Evolutionary conservation across 306 rosid genomes (phyloP), one percentile per base, ranked within the genome.

Genomic region (Castanopsis chinensis): DNA sequence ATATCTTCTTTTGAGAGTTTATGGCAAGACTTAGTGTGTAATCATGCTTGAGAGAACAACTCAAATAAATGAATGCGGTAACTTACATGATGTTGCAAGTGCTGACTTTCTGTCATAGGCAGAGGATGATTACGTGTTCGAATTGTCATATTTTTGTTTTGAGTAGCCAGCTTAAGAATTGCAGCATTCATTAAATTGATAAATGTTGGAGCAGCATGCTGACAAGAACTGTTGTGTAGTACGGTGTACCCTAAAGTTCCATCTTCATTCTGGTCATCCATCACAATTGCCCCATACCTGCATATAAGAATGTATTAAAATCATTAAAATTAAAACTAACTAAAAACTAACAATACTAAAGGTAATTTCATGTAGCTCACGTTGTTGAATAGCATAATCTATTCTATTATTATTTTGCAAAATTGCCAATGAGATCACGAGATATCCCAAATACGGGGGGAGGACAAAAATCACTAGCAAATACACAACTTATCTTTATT

Each of bases 161-260:
- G 61, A 74, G 88, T 81, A 74, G 93, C 97, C 75, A 92, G 88
- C 85, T 93, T 87, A 71, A 95, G 92, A 82, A 95, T 84, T 56
- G 99, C 99, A 33, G 94, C 86, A 88, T 95, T 92, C 94, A 95
- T 85, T 84, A 92, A 81, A 89, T 95, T 95, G 87, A 95, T 92
- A 83, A 76, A 95, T 82, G 99, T 95, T 80, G 99, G 99, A 78
- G 88, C 98, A 85, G 94, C 84, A 89, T 95, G 99, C 83, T 95
- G 97, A 87, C 99, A 92, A 80, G 99, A 88, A 82, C 87, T 79
- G 83, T 95, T 95, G 84, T 95, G 99, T 30, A 95, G 88, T 71
- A 92, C 94, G 63, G 99, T 91, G 90, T 95, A 95, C 83, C 98
- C 96, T 82, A 95, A 74, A 80, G 96, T 91, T 76, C 97, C 98